Evolutionary conservation across 192 early-diverging fungal species (phyloP).

Genomic region (Backusella macrospora): DNA sequence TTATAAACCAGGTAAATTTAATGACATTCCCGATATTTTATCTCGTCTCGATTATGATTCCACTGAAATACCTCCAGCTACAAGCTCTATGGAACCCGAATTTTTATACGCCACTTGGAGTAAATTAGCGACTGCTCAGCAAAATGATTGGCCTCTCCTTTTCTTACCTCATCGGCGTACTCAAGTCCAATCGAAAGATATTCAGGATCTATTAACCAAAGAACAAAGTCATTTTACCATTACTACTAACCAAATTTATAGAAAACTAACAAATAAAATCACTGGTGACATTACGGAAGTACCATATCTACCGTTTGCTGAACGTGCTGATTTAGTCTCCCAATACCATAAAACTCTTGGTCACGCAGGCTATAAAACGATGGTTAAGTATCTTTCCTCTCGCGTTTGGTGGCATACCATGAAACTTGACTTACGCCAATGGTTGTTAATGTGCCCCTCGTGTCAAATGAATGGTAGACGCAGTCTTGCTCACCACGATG

Average conservation of each 20-base stretch:
- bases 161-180: background rate
- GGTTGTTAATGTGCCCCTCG: conserved; percentile 12
- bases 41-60: background rate
- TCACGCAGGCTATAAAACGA: background rate
- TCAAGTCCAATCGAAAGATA: background rate
- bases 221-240: background rate
- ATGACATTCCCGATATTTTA: conserved; percentile 7
- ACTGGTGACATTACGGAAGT: background rate
- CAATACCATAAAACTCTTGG: conserved; percentile 3
- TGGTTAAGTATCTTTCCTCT: background rate
- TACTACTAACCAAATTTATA: background rate
- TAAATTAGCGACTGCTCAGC: background rate
- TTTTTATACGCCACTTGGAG: conserved; percentile 1
- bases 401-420: conserved; percentile 20
- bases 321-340: conserved; percentile 5
- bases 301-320: background rate
- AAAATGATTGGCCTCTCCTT: conserved; percentile 13
- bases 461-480: conserved; percentile 7
- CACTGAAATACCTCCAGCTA: background rate
- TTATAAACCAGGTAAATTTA: conserved; percentile 12
- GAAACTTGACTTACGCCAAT: background rate
- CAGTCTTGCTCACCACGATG: background rate
- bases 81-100: conserved; percentile 1
- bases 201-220: background rate
- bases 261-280: background rate